Conservation (phyloP, 257 asterid species). For the Sherardia arvensis region DNA sequence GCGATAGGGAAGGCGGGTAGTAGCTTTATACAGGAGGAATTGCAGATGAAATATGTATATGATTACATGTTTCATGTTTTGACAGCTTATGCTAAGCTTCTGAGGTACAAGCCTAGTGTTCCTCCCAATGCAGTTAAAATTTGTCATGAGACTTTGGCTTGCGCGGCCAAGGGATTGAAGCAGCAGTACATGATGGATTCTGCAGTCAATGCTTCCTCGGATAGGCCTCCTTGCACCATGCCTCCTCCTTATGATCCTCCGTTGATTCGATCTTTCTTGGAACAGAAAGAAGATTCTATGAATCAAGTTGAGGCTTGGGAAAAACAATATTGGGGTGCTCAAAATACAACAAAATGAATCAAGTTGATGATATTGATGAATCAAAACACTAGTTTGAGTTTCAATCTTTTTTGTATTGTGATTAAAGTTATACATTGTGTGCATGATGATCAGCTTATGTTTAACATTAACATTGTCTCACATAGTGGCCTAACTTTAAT, state of each 20-base stretch:
- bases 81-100: constrained; percentile 55
- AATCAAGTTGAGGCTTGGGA: constrained; percentile 61
- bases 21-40: constrained; percentile 40
- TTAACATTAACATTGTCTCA: too few relatives aligned
- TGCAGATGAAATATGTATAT: constrained; percentile 58
- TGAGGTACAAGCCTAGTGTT: constrained; percentile 57
- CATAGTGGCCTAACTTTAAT: too few relatives aligned
- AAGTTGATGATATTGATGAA: background rate
- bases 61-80: constrained; percentile 85
- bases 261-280: constrained; percentile 35
- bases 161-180: constrained; percentile 32
- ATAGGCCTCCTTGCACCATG: constrained; percentile 44
- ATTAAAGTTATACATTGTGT: too few relatives aligned
- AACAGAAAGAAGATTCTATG: constrained; percentile 20
- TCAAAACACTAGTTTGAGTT: background rate
- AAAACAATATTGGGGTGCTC: constrained; percentile 37
- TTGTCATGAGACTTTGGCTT: constrained; percentile 62
- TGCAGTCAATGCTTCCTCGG: constrained; percentile 31
- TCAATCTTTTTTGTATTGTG: too few relatives aligned
- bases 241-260: constrained; percentile 52
- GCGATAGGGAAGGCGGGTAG: constrained; percentile 61
- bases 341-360: constrained; percentile 9
- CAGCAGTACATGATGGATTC: constrained; percentile 54
- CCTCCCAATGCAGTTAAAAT: constrained; percentile 49
- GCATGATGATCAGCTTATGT: too few relatives aligned